These are phyloP conservation scores for Adiantum capillusveneris DNA, from an alignment of 75 land plant genomes.

Conservation along the genomic window DNA sequence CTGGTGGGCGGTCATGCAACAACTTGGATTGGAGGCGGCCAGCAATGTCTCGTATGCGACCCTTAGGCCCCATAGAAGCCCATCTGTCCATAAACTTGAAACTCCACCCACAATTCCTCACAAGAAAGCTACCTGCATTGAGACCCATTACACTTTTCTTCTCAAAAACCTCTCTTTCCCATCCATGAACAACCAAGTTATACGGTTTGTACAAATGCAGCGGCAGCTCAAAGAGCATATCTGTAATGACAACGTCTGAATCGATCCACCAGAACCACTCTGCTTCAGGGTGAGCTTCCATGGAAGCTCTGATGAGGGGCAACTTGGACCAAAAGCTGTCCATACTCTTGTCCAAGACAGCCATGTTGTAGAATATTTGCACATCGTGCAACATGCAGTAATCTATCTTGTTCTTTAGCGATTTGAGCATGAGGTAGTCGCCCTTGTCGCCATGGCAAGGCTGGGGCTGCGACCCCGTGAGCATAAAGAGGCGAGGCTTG, in stretches of 20 bases:
- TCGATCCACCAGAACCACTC: slow-evolving; percentile 25
- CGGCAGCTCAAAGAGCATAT: slow-evolving; percentile 12
- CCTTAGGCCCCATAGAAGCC: slow-evolving; percentile 19
- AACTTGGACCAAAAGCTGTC: slow-evolving; percentile 16
- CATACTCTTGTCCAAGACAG: slow-evolving; percentile 6
- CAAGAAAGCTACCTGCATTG: slow-evolving; percentile 12
- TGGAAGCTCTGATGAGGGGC: slow-evolving; percentile 17
- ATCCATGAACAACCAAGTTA: slow-evolving; percentile 15
- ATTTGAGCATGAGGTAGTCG: slow-evolving; percentile 3
- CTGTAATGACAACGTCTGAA: slow-evolving; percentile 11
- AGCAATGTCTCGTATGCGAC: slow-evolving; percentile 11
- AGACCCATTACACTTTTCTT: slow-evolving; percentile 9
- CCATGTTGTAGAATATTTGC: slow-evolving; percentile 17
- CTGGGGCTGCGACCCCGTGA: slow-evolving; percentile 9
- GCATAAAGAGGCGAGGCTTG: slow-evolving; percentile 5
- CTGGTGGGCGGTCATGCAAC: slow-evolving; percentile 5
- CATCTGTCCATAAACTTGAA: slow-evolving; percentile 5
- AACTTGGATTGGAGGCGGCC: slow-evolving; percentile 5
- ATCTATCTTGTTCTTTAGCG: slow-evolving; percentile 17
- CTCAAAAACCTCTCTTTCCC: slow-evolving; percentile 7
- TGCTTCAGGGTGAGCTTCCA: slow-evolving; percentile 21
- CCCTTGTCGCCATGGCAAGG: neutral
- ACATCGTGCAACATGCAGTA: slow-evolving; percentile 16
- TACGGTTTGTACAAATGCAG: slow-evolving; percentile 4
- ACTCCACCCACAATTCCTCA: slow-evolving; percentile 15